Base-by-base conservation (phyloP, 2,329 filamentous ascomycete species). In the Aspergillus amoenus region DNA sequence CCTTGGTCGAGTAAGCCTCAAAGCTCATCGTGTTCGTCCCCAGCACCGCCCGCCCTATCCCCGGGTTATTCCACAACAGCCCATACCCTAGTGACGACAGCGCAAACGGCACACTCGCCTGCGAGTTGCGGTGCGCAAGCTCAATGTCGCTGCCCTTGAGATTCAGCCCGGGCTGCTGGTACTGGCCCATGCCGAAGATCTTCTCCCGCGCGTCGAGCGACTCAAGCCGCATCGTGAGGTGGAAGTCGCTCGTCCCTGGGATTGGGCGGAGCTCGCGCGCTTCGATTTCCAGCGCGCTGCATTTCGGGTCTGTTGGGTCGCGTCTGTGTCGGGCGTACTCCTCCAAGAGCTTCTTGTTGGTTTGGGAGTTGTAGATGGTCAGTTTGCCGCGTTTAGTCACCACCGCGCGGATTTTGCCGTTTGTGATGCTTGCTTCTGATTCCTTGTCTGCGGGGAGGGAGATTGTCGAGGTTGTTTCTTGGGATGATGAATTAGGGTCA, bases 101-200 rank as follows among this genome's bases (percentile, higher is more conserved):
- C 0, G 81, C 79, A 67, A 88, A 88, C 0, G 86, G 86, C 0
- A 88, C 80, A 49, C 80, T 85, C 4, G 85, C 85, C 68, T 88
- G 86, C 0, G 84, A 87, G 66, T 88, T 88, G 1, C 85, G 80
- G 39, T 88, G 86, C 0, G 86, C 85, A 3, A 88, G 78, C 65
- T 88, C 86, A 1, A 88, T 69, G 56, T 88, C 84, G 0, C 76
- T 66, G 0, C 86, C 86, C 62, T 88, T 88, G 48, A 88, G 75
- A 65, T 88, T 79, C n/a, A 88, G 73, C 51, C 76, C 79, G 0
- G 83, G 82, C 62, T 88, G 85, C 64, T 88, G 86, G 58, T 88
- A 88, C 69, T 88, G 86, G 0, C 86, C 86, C 85, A 88, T 88
- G 18, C 86, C 86, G 64, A 80, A 88, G n/a, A 88, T 82, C 65